Conservation (phyloP, 2,329 filamentous ascomycete species). For the Cladosporium velox region DNA sequence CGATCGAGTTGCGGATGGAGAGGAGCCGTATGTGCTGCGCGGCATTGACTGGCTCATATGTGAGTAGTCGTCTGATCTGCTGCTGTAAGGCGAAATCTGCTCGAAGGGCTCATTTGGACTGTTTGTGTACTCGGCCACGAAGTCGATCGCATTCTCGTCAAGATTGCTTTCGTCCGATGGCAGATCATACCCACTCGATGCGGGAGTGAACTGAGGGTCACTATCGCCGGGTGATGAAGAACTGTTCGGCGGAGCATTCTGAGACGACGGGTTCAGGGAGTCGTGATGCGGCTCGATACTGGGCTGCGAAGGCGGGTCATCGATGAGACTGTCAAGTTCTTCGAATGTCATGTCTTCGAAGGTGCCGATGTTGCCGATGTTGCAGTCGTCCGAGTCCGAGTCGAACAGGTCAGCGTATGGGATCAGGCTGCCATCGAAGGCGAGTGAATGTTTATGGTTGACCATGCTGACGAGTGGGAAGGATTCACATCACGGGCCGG, state of each 20-base stretch:
- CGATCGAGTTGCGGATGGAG: background rate
- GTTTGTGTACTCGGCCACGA: slow-evolving; percentile 8
- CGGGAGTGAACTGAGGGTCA: slow-evolving; percentile 6
- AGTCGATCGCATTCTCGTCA: background rate
- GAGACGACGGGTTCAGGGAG: background rate
- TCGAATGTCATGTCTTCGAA: slow-evolving; percentile 5
- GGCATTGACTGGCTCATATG: background rate
- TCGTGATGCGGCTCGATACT: background rate
- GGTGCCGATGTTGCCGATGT: background rate
- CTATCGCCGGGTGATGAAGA: slow-evolving; percentile 1
- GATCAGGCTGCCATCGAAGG: background rate
- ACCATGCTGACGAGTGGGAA: background rate
- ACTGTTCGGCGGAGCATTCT: background rate
- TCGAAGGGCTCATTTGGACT: slow-evolving; percentile 15
- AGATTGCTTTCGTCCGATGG: background rate
- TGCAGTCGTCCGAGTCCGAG: background rate
- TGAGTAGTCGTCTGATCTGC: slow-evolving; percentile 8
- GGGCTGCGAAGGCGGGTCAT: background rate
- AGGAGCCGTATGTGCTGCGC: background rate
- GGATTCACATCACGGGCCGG: slow-evolving; percentile 13
- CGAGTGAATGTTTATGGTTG: background rate
- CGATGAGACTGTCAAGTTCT: background rate
- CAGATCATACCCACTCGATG: background rate
- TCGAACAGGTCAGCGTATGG: background rate
- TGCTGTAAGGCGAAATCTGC: slow-evolving; percentile 6